Conservation (phyloP, 345 rosid species). For the Stellera chamaejasme region DNA sequence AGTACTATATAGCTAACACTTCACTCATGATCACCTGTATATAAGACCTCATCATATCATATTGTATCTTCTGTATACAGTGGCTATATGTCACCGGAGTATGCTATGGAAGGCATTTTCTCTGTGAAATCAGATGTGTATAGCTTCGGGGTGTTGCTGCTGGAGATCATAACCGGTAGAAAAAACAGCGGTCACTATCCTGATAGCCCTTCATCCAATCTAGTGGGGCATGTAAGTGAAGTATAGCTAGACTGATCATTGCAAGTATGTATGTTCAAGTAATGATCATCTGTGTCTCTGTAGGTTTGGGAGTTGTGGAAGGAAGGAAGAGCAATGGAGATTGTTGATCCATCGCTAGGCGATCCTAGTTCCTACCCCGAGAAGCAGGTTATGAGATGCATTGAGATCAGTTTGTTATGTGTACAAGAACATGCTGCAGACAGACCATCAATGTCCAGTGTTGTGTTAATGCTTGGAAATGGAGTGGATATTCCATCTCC, state of each 20-base stretch:
- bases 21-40: background rate
- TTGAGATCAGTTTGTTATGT: conserved; percentile 47
- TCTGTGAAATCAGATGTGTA: conserved; percentile 58
- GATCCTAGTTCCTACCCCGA: conserved; percentile 4
- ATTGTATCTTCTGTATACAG: conserved; percentile 13
- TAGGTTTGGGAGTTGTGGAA: conserved; percentile 51
- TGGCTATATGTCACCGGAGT: conserved; percentile 66
- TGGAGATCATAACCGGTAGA: conserved; percentile 46
- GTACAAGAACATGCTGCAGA: conserved; percentile 41
- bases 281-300: background rate
- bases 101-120: conserved; percentile 49
- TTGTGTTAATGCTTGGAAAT: conserved; percentile 31
- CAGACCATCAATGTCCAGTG: conserved; percentile 37
- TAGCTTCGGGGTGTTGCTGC: conserved; percentile 48
- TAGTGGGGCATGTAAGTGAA: conserved; percentile 45
- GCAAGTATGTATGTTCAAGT: too few species aligned
- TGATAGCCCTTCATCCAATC: conserved; percentile 17
- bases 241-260: too few species aligned
- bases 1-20: conserved; percentile 3
- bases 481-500: conserved; percentile 23
- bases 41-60: too few species aligned
- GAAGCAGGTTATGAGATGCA: conserved; percentile 28
- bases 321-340: conserved; percentile 17
- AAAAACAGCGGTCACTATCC: conserved; percentile 21
- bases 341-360: conserved; percentile 21